Evolutionary conservation across 139 green algal species (phyloP).

Genomic region (Deuterostichococcus epilithicus): DNA sequence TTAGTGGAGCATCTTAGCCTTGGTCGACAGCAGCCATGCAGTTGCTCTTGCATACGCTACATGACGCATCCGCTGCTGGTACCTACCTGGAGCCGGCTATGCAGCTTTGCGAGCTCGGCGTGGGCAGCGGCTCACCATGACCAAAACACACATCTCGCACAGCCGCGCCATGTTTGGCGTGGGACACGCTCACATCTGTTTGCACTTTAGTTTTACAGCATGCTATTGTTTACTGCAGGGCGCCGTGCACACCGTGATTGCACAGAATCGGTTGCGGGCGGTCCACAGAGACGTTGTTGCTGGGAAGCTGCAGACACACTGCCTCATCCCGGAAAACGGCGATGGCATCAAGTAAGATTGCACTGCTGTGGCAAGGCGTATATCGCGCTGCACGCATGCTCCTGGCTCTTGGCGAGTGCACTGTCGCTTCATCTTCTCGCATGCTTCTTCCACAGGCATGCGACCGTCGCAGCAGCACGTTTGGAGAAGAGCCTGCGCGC

Average conservation of each 20-base stretch:
- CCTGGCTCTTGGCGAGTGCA: too few species aligned
- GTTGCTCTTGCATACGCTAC: background rate
- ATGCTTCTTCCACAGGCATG: too few species aligned
- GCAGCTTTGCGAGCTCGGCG: background rate
- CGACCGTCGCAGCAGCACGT: too few species aligned
- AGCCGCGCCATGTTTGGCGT: background rate
- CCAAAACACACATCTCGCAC: background rate
- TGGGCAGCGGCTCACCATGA: background rate
- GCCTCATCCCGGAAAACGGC: background rate
- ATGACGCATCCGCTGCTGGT: background rate
- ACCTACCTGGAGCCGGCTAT: background rate
- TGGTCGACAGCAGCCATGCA: too few species aligned
- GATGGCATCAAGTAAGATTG: background rate
- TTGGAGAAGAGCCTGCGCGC: too few species aligned
- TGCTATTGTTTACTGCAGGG: constrained; percentile 14
- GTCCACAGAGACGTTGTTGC: background rate
- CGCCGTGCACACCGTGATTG: constrained; percentile 20
- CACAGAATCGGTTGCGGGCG: constrained; percentile 17
- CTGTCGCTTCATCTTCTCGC: too few species aligned
- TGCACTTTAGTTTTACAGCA: background rate
- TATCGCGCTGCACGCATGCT: too few species aligned
- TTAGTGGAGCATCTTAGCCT: too few species aligned
- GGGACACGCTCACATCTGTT: background rate
- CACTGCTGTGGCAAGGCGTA: background rate
- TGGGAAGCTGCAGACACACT: background rate